Conservation (phyloP, 352 stramenopile genomes). For the Pythium brassicae region DNA sequence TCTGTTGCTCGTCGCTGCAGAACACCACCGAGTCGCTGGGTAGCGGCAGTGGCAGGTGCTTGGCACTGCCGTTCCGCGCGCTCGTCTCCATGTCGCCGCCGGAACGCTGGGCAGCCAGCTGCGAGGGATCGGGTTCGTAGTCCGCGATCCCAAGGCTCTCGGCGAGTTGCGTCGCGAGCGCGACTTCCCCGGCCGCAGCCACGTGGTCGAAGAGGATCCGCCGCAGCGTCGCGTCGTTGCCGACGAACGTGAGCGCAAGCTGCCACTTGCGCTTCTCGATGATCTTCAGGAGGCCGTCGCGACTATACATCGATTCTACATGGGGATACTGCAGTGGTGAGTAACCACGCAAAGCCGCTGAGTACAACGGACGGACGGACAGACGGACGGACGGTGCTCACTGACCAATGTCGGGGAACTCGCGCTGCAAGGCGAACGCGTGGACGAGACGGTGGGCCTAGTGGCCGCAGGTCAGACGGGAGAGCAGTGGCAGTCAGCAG, state of each 20-base stretch:
- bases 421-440: conserved; percentile 39
- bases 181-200: conserved; percentile 26
- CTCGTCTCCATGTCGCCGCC: background rate
- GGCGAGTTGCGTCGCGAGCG: conserved; percentile 22
- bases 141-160: conserved; percentile 32
- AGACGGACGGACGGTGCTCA: too few relatives aligned
- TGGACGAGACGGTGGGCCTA: conserved; percentile 61
- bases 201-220: conserved; percentile 42
- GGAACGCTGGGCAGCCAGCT: conserved; percentile 14
- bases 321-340: conserved; percentile 4
- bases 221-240: conserved; percentile 45
- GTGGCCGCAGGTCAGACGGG: too few relatives aligned
- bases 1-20: conserved; percentile 28
- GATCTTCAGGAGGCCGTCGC: conserved; percentile 49
- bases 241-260: conserved; percentile 57
- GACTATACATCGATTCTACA: conserved; percentile 54
- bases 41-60: conserved; percentile 26
- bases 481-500: too few relatives aligned
- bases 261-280: conserved; percentile 63
- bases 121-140: conserved; percentile 25
- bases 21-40: conserved; percentile 26
- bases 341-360: too few relatives aligned
- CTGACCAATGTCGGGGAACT: conserved; percentile 53
- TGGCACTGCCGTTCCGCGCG: background rate
- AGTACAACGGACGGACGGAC: too few relatives aligned